Percentiles rank a stretch among this genome's conserved stretches.
These are phyloP conservation scores for Penicillium corylophilum DNA, from an alignment of 2,329 filamentous ascomycete genomes.

Conservation along the genomic window DNA sequence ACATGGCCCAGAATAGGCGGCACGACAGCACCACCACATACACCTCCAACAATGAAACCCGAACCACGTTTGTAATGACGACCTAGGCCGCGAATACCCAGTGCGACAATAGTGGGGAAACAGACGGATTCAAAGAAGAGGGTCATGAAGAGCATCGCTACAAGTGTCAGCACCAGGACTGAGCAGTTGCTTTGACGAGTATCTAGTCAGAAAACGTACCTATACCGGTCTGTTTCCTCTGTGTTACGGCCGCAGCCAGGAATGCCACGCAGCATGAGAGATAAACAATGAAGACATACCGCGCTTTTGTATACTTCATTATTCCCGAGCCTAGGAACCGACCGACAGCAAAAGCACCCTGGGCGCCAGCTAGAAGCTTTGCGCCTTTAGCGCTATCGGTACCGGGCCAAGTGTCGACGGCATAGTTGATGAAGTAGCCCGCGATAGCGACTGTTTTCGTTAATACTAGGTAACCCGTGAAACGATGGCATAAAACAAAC, in stretches of 20 bases:
- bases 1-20: constrained; percentile 70
- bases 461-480: constrained; percentile 1
- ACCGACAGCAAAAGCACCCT: constrained; percentile 70
- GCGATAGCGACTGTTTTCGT: constrained; percentile 45
- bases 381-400: constrained; percentile 59
- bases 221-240: constrained; percentile 50
- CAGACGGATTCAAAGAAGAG: constrained; percentile 81
- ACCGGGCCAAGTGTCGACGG: constrained; percentile 57
- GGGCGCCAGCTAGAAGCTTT: constrained; percentile 71
- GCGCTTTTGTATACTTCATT: constrained; percentile 66
- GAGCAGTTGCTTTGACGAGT: background rate
- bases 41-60: constrained; percentile 70
- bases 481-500: constrained; percentile 24
- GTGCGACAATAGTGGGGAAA: constrained; percentile 77
- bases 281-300: constrained; percentile 70
- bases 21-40: constrained; percentile 70
- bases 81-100: constrained; percentile 74
- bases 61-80: constrained; percentile 74
- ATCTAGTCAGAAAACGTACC: constrained; percentile 20
- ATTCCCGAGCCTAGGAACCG: constrained; percentile 67
- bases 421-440: constrained; percentile 72
- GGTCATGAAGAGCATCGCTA: constrained; percentile 62
- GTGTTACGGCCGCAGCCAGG: constrained; percentile 50
- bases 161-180: background rate
- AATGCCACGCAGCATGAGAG: constrained; percentile 63